Percentiles rank a stretch among this genome's conserved stretches.
Evolutionary conservation across 495 filamentous ascomycete species (phyloP).

Genomic region (Talaromyces thailandensis): DNA sequence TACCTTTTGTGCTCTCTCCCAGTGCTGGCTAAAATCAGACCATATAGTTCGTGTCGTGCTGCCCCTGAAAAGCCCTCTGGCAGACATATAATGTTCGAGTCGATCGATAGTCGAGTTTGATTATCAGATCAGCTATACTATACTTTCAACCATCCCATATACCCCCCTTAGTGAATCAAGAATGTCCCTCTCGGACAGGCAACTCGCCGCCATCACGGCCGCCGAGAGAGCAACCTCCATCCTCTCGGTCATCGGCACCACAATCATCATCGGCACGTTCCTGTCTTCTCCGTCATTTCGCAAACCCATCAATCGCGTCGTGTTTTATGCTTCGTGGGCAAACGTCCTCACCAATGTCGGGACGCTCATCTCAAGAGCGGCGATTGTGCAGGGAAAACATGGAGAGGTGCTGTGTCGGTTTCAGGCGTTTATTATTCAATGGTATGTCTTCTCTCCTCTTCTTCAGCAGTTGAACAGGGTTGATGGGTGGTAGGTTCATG

Average conservation of each 20-base stretch:
- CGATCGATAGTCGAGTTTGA: not conserved
- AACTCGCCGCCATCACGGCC: slow-evolving; percentile 39
- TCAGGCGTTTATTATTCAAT: slow-evolving; percentile 67
- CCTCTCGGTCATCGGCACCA: slow-evolving; percentile 62
- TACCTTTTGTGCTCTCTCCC: not conserved
- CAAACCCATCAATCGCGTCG: slow-evolving; percentile 82
- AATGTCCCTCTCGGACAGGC: slow-evolving; percentile 5
- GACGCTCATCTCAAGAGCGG: slow-evolving; percentile 61
- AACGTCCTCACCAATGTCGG: slow-evolving; percentile 77
- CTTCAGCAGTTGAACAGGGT: not conserved
- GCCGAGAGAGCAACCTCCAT: slow-evolving; percentile 62
- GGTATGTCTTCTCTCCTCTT: slow-evolving; percentile 37
- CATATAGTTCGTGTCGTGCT: not conserved
- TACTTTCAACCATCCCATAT: not conserved
- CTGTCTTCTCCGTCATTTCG: slow-evolving; percentile 34
- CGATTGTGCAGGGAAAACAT: slow-evolving; percentile 28
- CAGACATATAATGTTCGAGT: not conserved
- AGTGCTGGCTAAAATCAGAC: too few species aligned
- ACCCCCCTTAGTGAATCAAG: not conserved
- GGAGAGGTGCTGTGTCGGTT: slow-evolving; percentile 56
- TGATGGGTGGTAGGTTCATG: slow-evolving; percentile 48
- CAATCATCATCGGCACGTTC: slow-evolving; percentile 70
- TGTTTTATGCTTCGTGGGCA: slow-evolving; percentile 79
- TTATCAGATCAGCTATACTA: not conserved
- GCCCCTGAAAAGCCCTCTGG: not conserved